phyloP scores from a whole-genome alignment of 164 flowering plant genomes.

The Nymphaea thermarum region DNA sequence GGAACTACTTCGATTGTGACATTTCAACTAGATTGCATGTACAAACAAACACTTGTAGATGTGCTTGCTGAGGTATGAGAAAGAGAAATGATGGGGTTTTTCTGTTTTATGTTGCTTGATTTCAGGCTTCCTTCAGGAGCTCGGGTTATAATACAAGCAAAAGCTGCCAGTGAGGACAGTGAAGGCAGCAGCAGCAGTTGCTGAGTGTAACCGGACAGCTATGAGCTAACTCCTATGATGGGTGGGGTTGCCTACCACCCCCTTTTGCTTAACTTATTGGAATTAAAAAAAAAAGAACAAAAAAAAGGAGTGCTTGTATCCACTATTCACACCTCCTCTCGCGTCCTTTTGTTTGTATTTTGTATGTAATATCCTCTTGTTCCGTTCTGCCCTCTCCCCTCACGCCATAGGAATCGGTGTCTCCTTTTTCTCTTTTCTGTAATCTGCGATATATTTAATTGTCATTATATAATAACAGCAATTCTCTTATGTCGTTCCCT shows the following conservation, averaged over 20 bases:
- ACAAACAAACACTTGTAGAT: too few relatives aligned
- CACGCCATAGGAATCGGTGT: neutral
- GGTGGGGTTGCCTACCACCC: neutral
- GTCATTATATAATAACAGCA: neutral
- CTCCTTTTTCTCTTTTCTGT: neutral
- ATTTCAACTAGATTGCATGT: neutral
- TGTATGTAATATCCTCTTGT: neutral
- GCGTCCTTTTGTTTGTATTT: neutral
- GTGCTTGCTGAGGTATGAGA: neutral
- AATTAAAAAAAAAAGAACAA: too few relatives aligned
- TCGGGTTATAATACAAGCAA: conserved; percentile 86
- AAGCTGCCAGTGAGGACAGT: conserved; percentile 18
- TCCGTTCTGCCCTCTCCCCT: neutral
- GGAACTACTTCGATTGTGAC: too few relatives aligned
- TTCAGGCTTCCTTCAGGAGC: conserved; percentile 99
- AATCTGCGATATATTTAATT: neutral
- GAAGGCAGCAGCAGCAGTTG: conserved; percentile 8
- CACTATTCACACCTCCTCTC: too few relatives aligned
- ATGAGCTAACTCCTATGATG: neutral
- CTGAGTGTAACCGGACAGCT: neutral
- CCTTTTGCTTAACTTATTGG: neutral
- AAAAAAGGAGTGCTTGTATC: too few relatives aligned
- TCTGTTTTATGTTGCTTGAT: neutral
- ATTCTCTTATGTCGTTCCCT: neutral
- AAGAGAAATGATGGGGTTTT: neutral